These are phyloP conservation scores for Phytophthora quininea DNA, from an alignment of 352 stramenopile species.

Conservation along the genomic window DNA sequence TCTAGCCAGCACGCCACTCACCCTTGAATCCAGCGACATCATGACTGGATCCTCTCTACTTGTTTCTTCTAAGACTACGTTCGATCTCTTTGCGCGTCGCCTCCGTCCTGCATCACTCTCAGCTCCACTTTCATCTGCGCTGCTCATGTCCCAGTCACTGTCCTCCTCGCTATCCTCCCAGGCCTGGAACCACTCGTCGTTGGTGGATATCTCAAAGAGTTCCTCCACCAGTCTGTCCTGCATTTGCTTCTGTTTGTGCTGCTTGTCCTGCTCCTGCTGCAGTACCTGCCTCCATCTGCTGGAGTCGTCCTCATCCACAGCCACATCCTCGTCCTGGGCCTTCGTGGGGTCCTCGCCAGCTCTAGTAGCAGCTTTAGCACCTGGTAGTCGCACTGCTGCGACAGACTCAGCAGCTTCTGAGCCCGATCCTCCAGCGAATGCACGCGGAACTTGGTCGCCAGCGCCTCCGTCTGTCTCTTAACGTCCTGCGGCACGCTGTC, in stretches of 20 bases:
- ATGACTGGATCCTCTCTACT: not conserved
- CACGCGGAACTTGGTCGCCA: conserved; percentile 60
- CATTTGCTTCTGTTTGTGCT: conserved; percentile 26
- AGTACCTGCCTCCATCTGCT: conserved; percentile 27
- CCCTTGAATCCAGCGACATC: conserved; percentile 13
- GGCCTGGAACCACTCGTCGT: conserved; percentile 73
- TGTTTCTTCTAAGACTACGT: conserved; percentile 20
- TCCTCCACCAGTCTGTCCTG: conserved; percentile 53
- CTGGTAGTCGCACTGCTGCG: conserved; percentile 42
- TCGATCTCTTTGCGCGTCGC: conserved; percentile 28
- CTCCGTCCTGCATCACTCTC: not conserved
- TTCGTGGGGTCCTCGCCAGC: conserved; percentile 49
- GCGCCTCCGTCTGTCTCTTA: conserved; percentile 35
- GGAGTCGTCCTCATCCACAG: conserved; percentile 26
- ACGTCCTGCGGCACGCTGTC: conserved; percentile 60
- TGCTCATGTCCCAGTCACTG: conserved; percentile 32
- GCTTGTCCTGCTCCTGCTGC: conserved; percentile 22
- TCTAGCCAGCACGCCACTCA: conserved; percentile 6
- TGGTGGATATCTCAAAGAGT: conserved; percentile 64
- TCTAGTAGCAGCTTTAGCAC: conserved; percentile 70
- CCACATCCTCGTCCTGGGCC: conserved; percentile 40
- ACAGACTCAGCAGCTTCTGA: conserved; percentile 38
- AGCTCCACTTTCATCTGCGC: conserved; percentile 9
- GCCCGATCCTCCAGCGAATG: conserved; percentile 58
- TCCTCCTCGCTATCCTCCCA: conserved; percentile 61